A percentile compares a stretch with the other conserved stretches of the same genome.
Evolutionary conservation across 2,329 filamentous ascomycete species (phyloP).

Genomic region (Berkeleyomyces rouxiae): DNA sequence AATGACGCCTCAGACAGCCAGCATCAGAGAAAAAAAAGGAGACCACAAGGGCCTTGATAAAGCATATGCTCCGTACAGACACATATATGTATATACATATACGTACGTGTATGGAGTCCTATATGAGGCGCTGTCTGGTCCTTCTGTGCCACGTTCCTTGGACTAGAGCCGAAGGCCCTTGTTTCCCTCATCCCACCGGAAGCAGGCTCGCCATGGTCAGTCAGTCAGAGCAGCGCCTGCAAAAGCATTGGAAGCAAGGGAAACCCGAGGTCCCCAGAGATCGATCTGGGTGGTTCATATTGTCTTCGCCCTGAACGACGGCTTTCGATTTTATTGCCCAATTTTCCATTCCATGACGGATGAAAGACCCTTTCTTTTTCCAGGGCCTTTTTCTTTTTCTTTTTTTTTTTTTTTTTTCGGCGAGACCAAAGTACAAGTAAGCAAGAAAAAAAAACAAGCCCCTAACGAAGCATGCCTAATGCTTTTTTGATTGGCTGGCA

Average conservation of each 20-base stretch:
- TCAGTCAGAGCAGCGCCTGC: not conserved
- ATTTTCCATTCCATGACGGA: not conserved
- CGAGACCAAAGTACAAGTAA: not conserved
- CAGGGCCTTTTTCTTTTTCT: not conserved
- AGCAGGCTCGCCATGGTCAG: no score
- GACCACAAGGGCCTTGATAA: not conserved
- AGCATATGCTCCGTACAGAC: not conserved
- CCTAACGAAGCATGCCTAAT: not conserved
- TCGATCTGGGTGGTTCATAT: not conserved
- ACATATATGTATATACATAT: no score
- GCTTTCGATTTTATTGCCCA: not conserved
- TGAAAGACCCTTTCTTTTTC: not conserved
- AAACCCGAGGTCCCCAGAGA: not conserved
- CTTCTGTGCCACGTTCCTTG: not conserved
- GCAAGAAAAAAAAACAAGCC: not conserved
- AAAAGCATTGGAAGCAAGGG: not conserved
- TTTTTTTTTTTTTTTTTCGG: not conserved
- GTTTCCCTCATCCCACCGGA: not conserved
- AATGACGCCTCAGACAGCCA: not conserved
- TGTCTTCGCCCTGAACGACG: not conserved
- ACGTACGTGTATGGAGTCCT: no score
- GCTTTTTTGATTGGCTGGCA: not conserved
- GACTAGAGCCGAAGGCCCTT: not conserved
- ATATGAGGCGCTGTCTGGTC: not conserved
- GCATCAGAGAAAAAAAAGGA: not conserved